phyloP scores from a whole-genome alignment of 2,329 filamentous ascomycete genomes.

The Ramularia collo-cygni region DNA sequence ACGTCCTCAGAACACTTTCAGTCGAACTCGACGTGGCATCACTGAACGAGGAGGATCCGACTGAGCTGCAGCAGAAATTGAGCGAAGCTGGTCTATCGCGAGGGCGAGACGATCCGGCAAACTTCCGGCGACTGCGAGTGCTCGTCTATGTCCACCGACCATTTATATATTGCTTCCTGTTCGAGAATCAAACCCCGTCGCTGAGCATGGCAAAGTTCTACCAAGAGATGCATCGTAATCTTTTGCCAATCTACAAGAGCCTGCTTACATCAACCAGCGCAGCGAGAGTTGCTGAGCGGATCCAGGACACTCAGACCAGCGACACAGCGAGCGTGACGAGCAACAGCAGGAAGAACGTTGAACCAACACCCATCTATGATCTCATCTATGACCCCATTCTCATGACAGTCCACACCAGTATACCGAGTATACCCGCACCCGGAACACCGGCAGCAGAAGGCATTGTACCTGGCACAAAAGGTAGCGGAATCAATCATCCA shows the following conservation, averaged over 20 bases:
- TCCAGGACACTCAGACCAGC: constrained; percentile 29
- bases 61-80: constrained; percentile 13
- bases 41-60: constrained; percentile 5
- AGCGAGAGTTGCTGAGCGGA: constrained; percentile 35
- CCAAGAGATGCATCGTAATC: constrained; percentile 45
- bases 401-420: constrained; percentile 53
- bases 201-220: constrained; percentile 41
- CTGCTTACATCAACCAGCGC: constrained; percentile 39
- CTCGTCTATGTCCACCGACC: constrained; percentile 66
- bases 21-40: constrained; percentile 42
- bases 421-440: constrained; percentile 57
- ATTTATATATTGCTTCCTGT: constrained; percentile 72
- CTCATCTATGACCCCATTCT: constrained; percentile 54
- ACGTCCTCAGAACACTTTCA: constrained; percentile 58
- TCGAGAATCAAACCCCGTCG: constrained; percentile 54
- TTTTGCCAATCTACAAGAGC: constrained; percentile 42
- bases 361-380: constrained; percentile 46
- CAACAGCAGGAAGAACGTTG: constrained; percentile 12
- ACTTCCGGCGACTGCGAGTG: constrained; percentile 48
- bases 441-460: constrained; percentile 38
- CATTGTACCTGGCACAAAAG: constrained; percentile 14
- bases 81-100: constrained; percentile 13
- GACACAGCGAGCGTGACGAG: constrained; percentile 14
- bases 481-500: constrained; percentile 11
- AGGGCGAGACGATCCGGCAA: constrained; percentile 10